Evolutionary conservation across 129 eudicot species (phyloP).

Genomic region (Scalesia atractyloides): DNA sequence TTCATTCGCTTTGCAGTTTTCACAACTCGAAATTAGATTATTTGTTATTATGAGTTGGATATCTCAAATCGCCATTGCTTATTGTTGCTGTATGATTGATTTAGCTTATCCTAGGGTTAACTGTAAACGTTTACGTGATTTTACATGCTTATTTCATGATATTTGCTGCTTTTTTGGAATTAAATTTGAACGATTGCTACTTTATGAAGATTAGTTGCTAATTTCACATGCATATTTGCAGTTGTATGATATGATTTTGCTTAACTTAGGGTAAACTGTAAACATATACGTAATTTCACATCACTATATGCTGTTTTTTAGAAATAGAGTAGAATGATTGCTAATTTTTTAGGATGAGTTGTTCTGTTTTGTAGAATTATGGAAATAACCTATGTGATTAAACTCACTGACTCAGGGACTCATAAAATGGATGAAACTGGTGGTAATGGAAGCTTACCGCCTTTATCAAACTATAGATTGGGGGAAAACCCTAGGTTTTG

Average conservation of each 20-base stretch:
- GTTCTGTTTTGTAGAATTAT: conserved; percentile 1
- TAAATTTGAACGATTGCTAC: background rate
- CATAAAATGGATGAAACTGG: conserved; percentile 43
- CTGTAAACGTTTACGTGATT: background rate
- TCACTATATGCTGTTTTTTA: too few species aligned
- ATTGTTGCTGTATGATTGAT: background rate
- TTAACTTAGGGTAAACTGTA: too few species aligned
- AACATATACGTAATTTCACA: too few species aligned
- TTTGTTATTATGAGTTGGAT: background rate
- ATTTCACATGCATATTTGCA: too few species aligned
- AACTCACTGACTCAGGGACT: conserved; percentile 20
- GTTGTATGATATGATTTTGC: too few species aligned
- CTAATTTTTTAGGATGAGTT: too few species aligned
- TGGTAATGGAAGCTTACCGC: conserved; percentile 32
- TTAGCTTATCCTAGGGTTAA: background rate
- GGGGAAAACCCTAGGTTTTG: conserved; percentile 64
- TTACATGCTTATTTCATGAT: background rate
- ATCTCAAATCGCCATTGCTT: background rate
- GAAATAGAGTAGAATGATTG: too few species aligned
- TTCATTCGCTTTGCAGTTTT: background rate
- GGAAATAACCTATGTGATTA: background rate
- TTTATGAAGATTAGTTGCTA: background rate
- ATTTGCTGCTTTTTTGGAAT: background rate
- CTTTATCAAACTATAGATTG: conserved; percentile 45
- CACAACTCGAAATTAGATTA: background rate